Evolutionary conservation across 2,329 filamentous ascomycete genomes (phyloP), one percentile per base, ranked within the genome.

Genomic region (Aureobasidium uvarum): DNA sequence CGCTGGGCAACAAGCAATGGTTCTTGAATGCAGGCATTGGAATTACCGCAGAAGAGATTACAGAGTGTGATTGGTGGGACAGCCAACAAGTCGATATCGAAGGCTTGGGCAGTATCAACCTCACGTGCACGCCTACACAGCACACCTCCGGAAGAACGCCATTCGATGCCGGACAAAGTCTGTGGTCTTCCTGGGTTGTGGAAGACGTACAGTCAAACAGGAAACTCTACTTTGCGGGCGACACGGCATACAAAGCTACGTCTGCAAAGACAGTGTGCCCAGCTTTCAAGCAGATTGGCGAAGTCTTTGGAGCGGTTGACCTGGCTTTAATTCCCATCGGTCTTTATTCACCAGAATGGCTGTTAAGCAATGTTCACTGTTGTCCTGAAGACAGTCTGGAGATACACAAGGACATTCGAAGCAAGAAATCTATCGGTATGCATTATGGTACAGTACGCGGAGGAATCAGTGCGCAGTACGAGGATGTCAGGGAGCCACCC

Each of bases 31-130:
- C 51, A 41, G 74, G 77, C 23, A 69, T 80, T 23, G 76, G 76
- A 0, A 78, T 81, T 64, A 68, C 68, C 8, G 69, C 70, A 2
- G 73, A 76, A 10, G 76, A 80, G 58, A 75, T 83, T 38, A 78
- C 74, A 1, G 80, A 83, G 64, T 67, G 80, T 46, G 81, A 84
- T 68, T 83, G 81, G 81, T 83, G 80, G 81, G 76, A 83, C 48
- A 72, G 74, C n/a, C 70, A 77, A 28, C 71, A 73, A 7, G 48
- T 82, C 0, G 68, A 70, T 10, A 71, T 76, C 5, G 66, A 73
- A 14, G 72, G 71, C 0, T 66, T 77, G 1, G 77, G 78, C n/a
- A 75, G 69, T n/a, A 71, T 80, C 5, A 73, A 74, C 1, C 63
- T 83, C 33, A 75, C 78, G 1, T 82, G 80, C 67, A 79, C 78